Percentiles rank a stretch among this genome's conserved stretches.
These are phyloP conservation scores for Syzygium syzygioides DNA, from an alignment of 441 rosid species.

Conservation along the genomic window DNA sequence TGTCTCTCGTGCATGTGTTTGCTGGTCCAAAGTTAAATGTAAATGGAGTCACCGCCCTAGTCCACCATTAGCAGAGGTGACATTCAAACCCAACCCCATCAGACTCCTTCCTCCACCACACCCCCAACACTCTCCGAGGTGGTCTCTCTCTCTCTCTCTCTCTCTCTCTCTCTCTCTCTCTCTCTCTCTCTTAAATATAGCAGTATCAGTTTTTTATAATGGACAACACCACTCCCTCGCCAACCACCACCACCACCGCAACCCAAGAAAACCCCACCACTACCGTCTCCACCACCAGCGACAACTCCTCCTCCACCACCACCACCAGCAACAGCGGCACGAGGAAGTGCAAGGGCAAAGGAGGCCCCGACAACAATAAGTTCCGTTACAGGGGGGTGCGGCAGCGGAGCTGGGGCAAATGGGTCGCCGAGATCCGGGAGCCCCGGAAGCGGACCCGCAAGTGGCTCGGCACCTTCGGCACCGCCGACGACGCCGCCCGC, in stretches of 20 bases:
- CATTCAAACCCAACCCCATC: not conserved
- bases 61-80: not conserved
- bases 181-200: not conserved
- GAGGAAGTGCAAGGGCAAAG: slow-evolving; percentile 69
- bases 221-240: not conserved
- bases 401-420: slow-evolving; percentile 96
- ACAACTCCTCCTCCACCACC: not conserved
- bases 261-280: not conserved
- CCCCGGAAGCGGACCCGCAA: slow-evolving; percentile 82
- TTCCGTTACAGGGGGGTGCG: slow-evolving; percentile 85
- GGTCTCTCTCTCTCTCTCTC: not conserved
- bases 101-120: not conserved
- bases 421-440: slow-evolving; percentile 99
- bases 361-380: slow-evolving; percentile 88
- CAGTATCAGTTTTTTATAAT: not conserved
- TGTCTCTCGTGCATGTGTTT: not conserved
- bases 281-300: not conserved
- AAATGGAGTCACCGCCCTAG: not conserved
- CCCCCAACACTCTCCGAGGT: not conserved
- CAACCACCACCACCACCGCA: not conserved
- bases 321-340: not conserved
- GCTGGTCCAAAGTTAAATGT: not conserved
- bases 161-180: not conserved
- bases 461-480: slow-evolving; percentile 92
- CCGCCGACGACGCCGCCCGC: slow-evolving; percentile 94